Base-by-base conservation (phyloP, 306 rosid species). In the Lablab purpureus region DNA sequence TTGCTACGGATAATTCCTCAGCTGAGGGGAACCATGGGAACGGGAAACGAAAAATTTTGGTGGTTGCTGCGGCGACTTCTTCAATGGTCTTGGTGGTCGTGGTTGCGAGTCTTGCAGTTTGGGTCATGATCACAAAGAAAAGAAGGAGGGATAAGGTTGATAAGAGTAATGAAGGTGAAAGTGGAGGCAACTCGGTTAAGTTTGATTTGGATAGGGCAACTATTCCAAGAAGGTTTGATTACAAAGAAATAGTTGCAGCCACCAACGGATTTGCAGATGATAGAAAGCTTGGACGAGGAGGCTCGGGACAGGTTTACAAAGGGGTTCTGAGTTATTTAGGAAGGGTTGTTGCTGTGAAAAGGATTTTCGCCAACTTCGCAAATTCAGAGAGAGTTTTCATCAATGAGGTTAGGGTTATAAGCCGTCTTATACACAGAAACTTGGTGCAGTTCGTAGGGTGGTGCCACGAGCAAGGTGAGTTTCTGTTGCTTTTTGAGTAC, bases 241-340 rank as follows among this genome's bases (percentile, higher is more conserved):
- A 87, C 84, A 34, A 21, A 15, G 90, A 87, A 36, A 14, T 89
- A 3, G 17, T 79, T 12, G 65, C 66, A 10, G 88, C 89, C 17
- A 85, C 91, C 12, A 32, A 83, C 19, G 83, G 69, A 1, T 87
- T 89, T 14, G 83, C 82, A 2, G 51, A 79, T 2, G 74, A 76
- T n/a, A 81, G 62, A 27, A 78, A 30, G 87, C 83, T 89, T 3
- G 90, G 93, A n/a, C 43, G 43, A 63, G 93, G 89, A 78, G 89
- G 84, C 1, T 87, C 87, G 2, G 87, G 92, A 28, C 82, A 75
- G 19, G 92, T 87, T 49, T 89, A 80, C 81, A 71, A 37, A 75
- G 91, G 88, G 37, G 17, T 68, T 12, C n/a, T 83, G 50, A 66
- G 23, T 11, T 12, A 59, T 60, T 9, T 78, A 7, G 79, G 77